Percentiles rank a stretch among this genome's conserved stretches.
Evolutionary conservation across 2,329 filamentous ascomycete genomes (phyloP).

Genomic region (Cladosporium sp.): DNA sequence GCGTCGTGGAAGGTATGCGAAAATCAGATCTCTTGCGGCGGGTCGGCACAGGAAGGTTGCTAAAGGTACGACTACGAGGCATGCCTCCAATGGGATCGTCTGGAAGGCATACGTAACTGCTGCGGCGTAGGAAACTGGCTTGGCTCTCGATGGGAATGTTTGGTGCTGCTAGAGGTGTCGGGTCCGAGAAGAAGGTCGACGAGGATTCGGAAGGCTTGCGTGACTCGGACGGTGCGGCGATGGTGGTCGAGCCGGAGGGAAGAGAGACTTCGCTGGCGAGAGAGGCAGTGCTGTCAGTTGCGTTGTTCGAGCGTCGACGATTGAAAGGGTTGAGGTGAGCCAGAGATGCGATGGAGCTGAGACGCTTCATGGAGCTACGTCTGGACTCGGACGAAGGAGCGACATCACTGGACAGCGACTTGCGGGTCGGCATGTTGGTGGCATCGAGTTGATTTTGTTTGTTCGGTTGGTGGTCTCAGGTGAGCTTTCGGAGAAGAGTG

Average conservation of each 20-base stretch:
- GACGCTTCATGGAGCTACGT: slow-evolving; percentile 17
- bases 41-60: slow-evolving; percentile 29
- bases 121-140: slow-evolving; percentile 16
- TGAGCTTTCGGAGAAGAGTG: too few relatives aligned
- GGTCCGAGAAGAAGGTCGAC: not conserved
- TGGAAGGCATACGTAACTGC: slow-evolving; percentile 28
- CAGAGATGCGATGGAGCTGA: slow-evolving; percentile 30
- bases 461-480: not conserved
- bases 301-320: slow-evolving; percentile 26
- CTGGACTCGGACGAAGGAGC: slow-evolving; percentile 6
- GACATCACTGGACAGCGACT: slow-evolving; percentile 18
- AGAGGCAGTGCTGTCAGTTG: slow-evolving; percentile 22
- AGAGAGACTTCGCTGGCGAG: slow-evolving; percentile 19
- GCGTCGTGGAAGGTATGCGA: slow-evolving; percentile 20
- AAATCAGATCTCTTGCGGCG: slow-evolving; percentile 21
- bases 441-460: not conserved
- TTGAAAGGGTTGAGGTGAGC: slow-evolving; percentile 30
- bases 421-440: slow-evolving; percentile 20
- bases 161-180: slow-evolving; percentile 1
- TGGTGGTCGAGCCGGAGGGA: slow-evolving; percentile 9
- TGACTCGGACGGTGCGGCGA: slow-evolving; percentile 8
- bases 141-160: slow-evolving; percentile 13
- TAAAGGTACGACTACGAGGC: slow-evolving; percentile 31
- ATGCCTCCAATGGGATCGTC: slow-evolving; percentile 29
- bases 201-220: slow-evolving; percentile 6